Base-by-base conservation (phyloP, 306 rosid genomes). In the Nissolia schottii region DNA sequence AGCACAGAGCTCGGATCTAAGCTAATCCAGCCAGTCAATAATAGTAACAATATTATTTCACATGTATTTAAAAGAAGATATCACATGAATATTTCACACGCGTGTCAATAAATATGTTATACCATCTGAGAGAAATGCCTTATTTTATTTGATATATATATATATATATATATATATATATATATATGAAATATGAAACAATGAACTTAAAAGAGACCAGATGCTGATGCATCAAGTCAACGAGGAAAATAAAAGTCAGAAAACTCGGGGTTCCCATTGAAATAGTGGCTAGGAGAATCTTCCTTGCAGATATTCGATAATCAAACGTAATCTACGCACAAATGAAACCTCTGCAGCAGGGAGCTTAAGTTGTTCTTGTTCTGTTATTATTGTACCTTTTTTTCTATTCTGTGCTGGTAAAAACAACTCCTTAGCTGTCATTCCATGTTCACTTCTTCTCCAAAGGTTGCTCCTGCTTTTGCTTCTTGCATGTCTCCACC, bases 211-310 rank as follows among this genome's bases (percentile, higher is more conserved):
- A n/a, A n/a, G n/a, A n/a, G n/a, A n/a, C n/a, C n/a, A n/a, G n/a
- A n/a, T n/a, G n/a, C n/a, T 13, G 3, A 1, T 45, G 51, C 40
- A 7, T 34, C 40, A 45, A 56, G 63, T 56, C 38, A 27, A 14
- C 8, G 8, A 45, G 6, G 5, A 4, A 43, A 14, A 61, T 28
- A 16, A 10, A 37, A 32, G 64, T 50, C 40, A 62, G 18, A 65
- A 14, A 40, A 58, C 20, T 66, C 6, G 32, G 32, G 38, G 10
- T 37, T 51, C 37, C 71, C 25, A 0, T 49, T 29, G 62, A 22
- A 57, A 18, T 8, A 2, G 34, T 1, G 25, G 32, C 5, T 46
- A n/a, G 8, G 22, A 60, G 83, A 79, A 79, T 79, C 64, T 49
- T 73, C 48, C 64, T n/a, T n/a, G 0, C 2, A 66, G 65, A 73